Conservation (phyloP, 2,329 filamentous ascomycete species). For the Botrytis deweyae region DNA sequence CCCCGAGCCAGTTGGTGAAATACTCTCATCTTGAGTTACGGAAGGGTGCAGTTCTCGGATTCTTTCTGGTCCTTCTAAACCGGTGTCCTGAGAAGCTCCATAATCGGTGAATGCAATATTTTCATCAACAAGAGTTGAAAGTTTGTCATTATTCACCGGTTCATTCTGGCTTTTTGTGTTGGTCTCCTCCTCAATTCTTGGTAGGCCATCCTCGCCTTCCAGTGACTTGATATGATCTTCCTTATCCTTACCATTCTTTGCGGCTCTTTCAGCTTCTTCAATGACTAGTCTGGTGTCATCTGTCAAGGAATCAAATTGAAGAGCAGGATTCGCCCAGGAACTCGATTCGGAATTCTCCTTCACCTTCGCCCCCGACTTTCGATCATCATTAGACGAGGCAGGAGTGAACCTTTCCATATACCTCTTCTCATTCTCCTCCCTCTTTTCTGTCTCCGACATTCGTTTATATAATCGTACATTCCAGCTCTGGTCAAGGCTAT, state of each 20-base stretch:
- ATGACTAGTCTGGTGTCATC: background rate
- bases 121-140: background rate
- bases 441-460: background rate
- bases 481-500: background rate
- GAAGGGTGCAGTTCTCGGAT: background rate
- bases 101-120: background rate
- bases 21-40: background rate
- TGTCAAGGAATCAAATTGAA: background rate
- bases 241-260: background rate
- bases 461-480: background rate
- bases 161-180: background rate
- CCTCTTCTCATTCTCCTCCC: accelerated
- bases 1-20: background rate
- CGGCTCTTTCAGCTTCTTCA: background rate
- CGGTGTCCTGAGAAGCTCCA: too few relatives aligned
- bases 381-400: background rate
- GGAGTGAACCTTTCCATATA: background rate
- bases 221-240: background rate
- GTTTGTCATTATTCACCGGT: background rate
- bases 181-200: background rate
- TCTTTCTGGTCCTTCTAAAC: background rate
- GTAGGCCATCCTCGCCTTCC: background rate
- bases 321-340: background rate
- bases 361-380: background rate
- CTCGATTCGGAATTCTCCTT: background rate